Percentiles rank a stretch among this genome's conserved stretches.
phyloP scores from a whole-genome alignment of 2,329 filamentous ascomycete genomes.

The Cladosporium cucumerinum region DNA sequence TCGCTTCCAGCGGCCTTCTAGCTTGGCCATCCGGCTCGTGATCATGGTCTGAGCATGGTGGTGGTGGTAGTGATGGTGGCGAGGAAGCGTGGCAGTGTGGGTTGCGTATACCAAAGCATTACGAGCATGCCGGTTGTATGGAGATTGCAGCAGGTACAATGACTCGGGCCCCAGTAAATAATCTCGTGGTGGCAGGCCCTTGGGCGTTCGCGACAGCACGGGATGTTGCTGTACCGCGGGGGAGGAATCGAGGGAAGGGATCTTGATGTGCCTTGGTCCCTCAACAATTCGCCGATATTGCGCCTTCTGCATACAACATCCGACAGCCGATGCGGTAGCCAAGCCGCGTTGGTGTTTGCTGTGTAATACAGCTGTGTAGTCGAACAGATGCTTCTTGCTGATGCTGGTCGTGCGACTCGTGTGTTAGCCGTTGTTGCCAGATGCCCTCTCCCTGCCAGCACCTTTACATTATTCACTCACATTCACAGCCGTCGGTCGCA shows the following conservation, averaged over 20 bases:
- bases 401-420: background rate
- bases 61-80: background rate
- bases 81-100: background rate
- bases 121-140: background rate
- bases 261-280: background rate
- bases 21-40: conserved; percentile 2
- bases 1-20: background rate
- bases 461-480: background rate
- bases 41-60: background rate
- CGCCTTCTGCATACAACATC: background rate
- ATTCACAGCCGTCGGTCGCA: background rate
- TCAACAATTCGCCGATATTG: background rate
- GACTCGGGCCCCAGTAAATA: too few species aligned
- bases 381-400: background rate
- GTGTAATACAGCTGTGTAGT: background rate
- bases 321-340: background rate
- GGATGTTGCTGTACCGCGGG: background rate
- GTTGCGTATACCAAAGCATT: background rate
- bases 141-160: too few species aligned
- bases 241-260: background rate
- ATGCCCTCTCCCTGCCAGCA: background rate
- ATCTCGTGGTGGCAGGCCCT: too few species aligned
- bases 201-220: too few species aligned
- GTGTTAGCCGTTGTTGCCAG: background rate
- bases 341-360: background rate